Base-by-base conservation (phyloP, 768 basidiomycete species). In the Lyophyllum decastes region DNA sequence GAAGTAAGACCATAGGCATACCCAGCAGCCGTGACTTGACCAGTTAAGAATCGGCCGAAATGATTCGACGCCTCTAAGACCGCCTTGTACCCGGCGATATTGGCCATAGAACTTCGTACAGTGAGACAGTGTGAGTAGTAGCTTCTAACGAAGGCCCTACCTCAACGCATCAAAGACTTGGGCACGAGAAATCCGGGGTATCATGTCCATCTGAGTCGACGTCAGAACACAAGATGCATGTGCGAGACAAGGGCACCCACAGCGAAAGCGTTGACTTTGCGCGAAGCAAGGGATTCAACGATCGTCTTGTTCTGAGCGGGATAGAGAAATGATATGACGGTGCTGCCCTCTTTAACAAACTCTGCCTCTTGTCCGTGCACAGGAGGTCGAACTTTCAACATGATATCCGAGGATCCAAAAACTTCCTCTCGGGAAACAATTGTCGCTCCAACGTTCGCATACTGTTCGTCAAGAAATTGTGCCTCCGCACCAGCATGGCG, bases 71-170 rank as follows among this genome's bases (percentile, higher is more conserved):
- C 93, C 71, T 95, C 93, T 68, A 95, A 71, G 47, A 95, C 92
- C 40, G 93, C 93, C 70, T 95, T 93, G 72, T 95, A 95, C 12
- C 93, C 93, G n/a, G 92, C 84, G 41, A 93, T 94, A 68, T 94
- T 95, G n/a, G 89, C 87, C 93, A 95, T 95, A 24, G 92, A 94
- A 66, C 93, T 93, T 55, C 6, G 54, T 17, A 43, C 27, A 34
- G 47, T 45, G n/a, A 54, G 60, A 41, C 52, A 49, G 48, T 17
- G 54, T 55, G 1, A 25, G 50, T 10, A 40, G 27, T 25, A 59
- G 33, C 54, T 25, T 16, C 24, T 38, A 54, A 25, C 61, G 54
- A 35, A 45, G 54, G 45, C 44, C 70, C 61, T 53, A 89, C 91
- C 90, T 93, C 64, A 95, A 75, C 35, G 89, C 93, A 72, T 95